A percentile compares a stretch with the other conserved stretches of the same genome.
These are phyloP conservation scores for Leccinum uliginosum DNA, from an alignment of 768 basidiomycete genomes.

Conservation along the genomic window DNA sequence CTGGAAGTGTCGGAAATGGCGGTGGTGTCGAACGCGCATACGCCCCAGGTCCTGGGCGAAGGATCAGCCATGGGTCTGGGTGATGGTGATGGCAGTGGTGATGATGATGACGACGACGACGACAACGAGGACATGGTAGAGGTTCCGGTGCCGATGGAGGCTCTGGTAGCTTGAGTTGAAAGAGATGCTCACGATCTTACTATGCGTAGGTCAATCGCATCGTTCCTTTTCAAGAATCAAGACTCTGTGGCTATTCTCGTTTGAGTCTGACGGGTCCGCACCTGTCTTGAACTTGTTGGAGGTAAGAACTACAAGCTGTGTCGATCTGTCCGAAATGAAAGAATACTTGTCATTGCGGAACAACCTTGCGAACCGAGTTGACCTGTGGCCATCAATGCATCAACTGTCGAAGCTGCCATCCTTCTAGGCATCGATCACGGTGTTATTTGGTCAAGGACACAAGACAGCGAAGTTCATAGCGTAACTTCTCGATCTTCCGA, in stretches of 20 bases:
- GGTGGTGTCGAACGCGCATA: background rate
- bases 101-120: constrained; percentile 10
- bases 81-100: constrained; percentile 9
- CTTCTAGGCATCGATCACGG: background rate
- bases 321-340: background rate
- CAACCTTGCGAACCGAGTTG: background rate
- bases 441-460: background rate
- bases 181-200: background rate
- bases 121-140: constrained; percentile 29
- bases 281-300: background rate
- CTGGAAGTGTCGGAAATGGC: constrained; percentile 13
- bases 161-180: constrained; percentile 11
- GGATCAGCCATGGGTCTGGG: constrained; percentile 4
- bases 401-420: background rate
- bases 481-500: background rate
- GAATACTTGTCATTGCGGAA: background rate
- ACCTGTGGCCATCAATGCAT: background rate
- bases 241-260: background rate
- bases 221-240: background rate
- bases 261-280: background rate
- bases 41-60: background rate
- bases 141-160: constrained; percentile 19
- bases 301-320: background rate
- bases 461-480: background rate
- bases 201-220: background rate